Evolutionary conservation across 2,329 filamentous ascomycete species (phyloP).

Genomic region (Fusarium camptoceras): DNA sequence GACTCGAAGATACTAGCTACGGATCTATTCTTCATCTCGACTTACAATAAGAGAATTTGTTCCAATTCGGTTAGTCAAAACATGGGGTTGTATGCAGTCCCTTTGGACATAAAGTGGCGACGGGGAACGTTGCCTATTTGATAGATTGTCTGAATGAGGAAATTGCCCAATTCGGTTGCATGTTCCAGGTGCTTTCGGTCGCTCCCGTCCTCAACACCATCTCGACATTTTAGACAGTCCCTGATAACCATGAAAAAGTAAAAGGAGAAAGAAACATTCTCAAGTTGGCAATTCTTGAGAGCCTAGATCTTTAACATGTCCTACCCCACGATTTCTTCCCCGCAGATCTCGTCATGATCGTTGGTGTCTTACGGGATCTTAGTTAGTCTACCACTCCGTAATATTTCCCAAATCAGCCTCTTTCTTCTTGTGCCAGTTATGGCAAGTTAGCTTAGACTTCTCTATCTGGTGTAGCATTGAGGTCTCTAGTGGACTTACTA

Average conservation of each 20-base stretch:
- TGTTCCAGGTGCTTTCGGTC: neutral
- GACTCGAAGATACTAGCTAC: neutral
- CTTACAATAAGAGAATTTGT: neutral
- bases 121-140: slow-evolving; percentile 10
- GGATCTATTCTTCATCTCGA: neutral
- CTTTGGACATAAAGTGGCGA: neutral
- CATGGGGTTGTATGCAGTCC: neutral
- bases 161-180: slow-evolving; percentile 19
- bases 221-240: neutral
- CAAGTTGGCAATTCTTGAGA: neutral
- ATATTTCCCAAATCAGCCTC: slow-evolving; percentile 11
- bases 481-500: neutral
- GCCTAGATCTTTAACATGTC: neutral
- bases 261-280: neutral
- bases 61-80: neutral
- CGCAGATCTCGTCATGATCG: neutral
- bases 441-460: slow-evolving; percentile 3
- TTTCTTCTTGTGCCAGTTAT: slow-evolving; percentile 4
- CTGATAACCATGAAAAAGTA: neutral
- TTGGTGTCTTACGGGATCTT: neutral
- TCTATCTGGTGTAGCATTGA: neutral
- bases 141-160: neutral
- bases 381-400: neutral
- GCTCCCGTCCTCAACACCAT: neutral
- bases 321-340: neutral